Evolutionary conservation across 805 yeast species (phyloP), one percentile per base, ranked within the genome.

Genomic region (Torulaspora gathmanii): DNA sequence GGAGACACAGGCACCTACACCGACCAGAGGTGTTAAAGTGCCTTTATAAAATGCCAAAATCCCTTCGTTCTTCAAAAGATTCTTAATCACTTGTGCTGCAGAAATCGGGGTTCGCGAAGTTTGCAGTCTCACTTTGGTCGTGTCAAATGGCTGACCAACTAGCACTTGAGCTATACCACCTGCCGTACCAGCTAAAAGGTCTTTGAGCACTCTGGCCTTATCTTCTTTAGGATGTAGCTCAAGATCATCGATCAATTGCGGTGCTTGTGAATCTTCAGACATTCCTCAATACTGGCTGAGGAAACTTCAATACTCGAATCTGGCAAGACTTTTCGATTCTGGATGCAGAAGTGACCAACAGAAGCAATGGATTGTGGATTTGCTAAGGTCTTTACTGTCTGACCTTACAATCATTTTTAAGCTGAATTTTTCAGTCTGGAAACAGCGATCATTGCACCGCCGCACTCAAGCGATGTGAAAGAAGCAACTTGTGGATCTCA

Each of bases 1-100:
- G 7, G 96, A 86, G 10, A 93, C 97, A 73, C 97, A 90, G 0
- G 95, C 96, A 41, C 99, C 99, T n/a, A 91, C 87, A 10, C 99
- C 99, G 28, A 91, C 65, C 55, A 93, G 72, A 16, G 99, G 99
- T 1, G 97, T 90, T 55, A 89, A 59, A 1, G 96, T 89, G 28
- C 99, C 99, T 66, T 95, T 82, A 65, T 93, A 93, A 60, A 93
- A 87, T 0, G 95, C 99, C 29, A 70, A 47, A 5, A 82, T 76
- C 1, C 99, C 99, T 67, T 93, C 99, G 46, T 85, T 81, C 33
- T 73, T 71, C 30, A 91, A 35, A 44, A 93, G 71, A 55, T 80
- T 75, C 59, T 77, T 76, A 16, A 89, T 80, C 9, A 88, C 96
- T 55, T 88, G 95, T 45, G 78, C 55, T 0, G 96, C 83, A 2